These are phyloP conservation scores for Solanum tacnaense DNA, from an alignment of 257 asterid species.

Conservation along the genomic window DNA sequence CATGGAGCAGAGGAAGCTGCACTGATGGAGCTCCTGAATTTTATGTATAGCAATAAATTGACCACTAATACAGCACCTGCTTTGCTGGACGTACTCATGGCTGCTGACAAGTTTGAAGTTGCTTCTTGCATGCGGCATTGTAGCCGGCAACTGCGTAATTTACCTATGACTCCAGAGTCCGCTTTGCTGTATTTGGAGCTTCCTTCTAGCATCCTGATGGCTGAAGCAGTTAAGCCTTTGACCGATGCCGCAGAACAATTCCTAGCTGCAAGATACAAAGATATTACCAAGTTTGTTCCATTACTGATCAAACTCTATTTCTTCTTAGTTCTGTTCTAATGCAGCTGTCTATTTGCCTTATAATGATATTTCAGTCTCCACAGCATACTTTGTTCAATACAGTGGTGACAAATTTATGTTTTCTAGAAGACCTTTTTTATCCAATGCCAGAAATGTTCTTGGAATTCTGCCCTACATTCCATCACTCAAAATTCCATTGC, in stretches of 20 bases:
- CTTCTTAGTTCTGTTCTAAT: background rate
- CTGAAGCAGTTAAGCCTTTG: constrained; percentile 93
- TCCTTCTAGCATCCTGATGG: constrained; percentile 78
- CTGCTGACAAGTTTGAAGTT: constrained; percentile 97
- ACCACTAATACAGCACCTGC: constrained; percentile 62
- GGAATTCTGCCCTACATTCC: background rate
- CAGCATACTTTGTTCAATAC: background rate
- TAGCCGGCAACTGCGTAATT: constrained; percentile 63
- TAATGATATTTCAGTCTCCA: background rate
- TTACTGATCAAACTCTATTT: background rate
- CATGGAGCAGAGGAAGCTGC: constrained; percentile 88
- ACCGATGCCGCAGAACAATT: constrained; percentile 85
- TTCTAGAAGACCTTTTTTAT: background rate
- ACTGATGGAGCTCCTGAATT: constrained; percentile 92
- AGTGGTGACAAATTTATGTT: background rate
- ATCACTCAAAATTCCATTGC: background rate
- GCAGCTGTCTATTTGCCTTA: background rate
- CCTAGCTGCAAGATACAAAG: constrained; percentile 70
- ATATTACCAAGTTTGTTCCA: constrained; percentile 58
- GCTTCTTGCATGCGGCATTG: constrained; percentile 97
- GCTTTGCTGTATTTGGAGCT: constrained; percentile 85
- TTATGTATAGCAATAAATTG: constrained; percentile 79
- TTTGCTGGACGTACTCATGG: constrained; percentile 82
- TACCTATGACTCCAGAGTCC: constrained; percentile 86
- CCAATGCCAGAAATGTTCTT: background rate